Evolutionary conservation across 2,329 filamentous ascomycete genomes (phyloP), one percentile per base, ranked within the genome.

Genomic region (Didymella arachidicola): DNA sequence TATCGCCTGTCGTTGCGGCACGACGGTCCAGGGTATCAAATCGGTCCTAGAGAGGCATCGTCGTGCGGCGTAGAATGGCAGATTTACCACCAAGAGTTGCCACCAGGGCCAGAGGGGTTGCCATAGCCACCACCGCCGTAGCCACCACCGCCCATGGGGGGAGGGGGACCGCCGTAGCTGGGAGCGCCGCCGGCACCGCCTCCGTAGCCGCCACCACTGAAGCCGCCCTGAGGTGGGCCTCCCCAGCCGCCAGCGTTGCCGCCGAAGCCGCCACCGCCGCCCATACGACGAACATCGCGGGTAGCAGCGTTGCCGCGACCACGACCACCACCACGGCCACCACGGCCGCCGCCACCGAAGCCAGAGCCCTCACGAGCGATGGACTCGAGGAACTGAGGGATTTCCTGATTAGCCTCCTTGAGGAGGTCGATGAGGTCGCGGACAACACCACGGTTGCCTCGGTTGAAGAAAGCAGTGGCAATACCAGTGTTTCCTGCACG

Each of bases 401-500:
- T 87, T 75, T 99, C 95, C 80, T 99, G 95, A 83, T 99, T 96
- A 68, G 95, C 95, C 80, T 99, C 95, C 85, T 98, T 98, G 68
- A 99, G 87, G 27, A 99, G 88, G n/a, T 99, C 95, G 71, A 99
- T 87, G 62, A 99, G 88, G 72, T 98, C 95, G 68, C 95, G 91
- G 65, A 98, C 95, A 69, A 99, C 92, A 81, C 95, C 95, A 73
- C 95, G 92, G 86, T 99, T 99, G 75, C 94, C 94, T 77, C 95
- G 94, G 87, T 99, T 99, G 89, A 99, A 98, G 86, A 99, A 99
- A 57, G 95, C 95, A 70, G 95, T 99, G 6, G 95, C 92, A 69
- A 97, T 89, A 89, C 95, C 95, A 72, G 94, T 98, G 85, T 99
- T 99, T 79, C 95, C 95, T 67, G 95, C 95, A 92, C 95, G 95